Conservation (phyloP, 1,284 basidiomycete species). For the Cryptococcus maquisensis region DNA sequence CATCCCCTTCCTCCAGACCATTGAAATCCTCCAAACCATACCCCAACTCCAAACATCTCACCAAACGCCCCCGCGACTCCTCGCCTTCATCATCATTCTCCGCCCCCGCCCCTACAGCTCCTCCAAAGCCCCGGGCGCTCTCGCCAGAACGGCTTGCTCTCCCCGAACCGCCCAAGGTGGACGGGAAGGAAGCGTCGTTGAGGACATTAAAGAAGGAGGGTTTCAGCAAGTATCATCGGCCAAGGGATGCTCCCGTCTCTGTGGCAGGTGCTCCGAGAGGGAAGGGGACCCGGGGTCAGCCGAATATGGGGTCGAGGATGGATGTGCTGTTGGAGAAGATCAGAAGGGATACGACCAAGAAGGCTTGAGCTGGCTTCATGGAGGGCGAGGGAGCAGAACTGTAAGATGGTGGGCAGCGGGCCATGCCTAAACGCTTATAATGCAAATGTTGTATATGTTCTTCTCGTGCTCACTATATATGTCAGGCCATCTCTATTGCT, state of each 20-base stretch:
- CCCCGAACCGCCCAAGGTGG: not conserved
- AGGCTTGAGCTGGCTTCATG: not conserved
- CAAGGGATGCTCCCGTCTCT: conserved; percentile 2
- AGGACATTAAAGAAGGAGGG: not conserved
- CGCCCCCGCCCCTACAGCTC: not conserved
- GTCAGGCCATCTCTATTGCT: too few relatives aligned
- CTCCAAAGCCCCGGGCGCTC: conserved; percentile 19
- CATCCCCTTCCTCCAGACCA: not conserved
- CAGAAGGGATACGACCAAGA: conserved; percentile 25
- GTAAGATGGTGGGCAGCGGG: too few relatives aligned
- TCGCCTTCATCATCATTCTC: not conserved
- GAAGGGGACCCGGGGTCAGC: conserved; percentile 40
- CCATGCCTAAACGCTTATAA: too few relatives aligned
- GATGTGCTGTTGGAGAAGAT: conserved; percentile 49
- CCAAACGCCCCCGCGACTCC: not conserved
- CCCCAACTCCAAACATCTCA: not conserved
- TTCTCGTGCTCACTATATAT: too few relatives aligned
- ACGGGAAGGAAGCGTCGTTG: conserved; percentile 1
- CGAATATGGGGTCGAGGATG: conserved; percentile 50
- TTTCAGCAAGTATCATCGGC: conserved; percentile 30
- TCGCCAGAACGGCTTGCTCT: conserved; percentile 8
- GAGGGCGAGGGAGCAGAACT: too few relatives aligned
- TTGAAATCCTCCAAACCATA: not conserved
- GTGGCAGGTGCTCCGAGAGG: not conserved
- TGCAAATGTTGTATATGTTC: too few relatives aligned